A percentile compares a stretch with the other conserved stretches of the same genome.
These are phyloP conservation scores for Aquilaria sinensis DNA, from an alignment of 345 rosid genomes.

Conservation along the genomic window DNA sequence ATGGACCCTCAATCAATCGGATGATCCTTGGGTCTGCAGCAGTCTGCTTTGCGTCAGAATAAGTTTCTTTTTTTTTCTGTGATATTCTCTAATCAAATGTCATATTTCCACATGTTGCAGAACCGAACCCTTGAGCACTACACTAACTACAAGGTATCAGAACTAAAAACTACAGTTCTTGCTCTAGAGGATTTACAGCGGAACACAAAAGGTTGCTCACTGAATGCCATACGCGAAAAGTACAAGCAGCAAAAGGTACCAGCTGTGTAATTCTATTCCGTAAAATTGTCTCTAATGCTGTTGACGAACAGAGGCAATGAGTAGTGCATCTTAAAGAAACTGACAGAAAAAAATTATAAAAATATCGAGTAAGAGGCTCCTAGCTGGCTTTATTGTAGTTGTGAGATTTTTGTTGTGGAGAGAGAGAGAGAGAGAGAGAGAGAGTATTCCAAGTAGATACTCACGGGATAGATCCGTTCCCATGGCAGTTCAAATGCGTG, in stretches of 20 bases:
- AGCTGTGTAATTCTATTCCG: not conserved
- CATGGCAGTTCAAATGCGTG: conserved; percentile 71
- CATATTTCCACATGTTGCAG: conserved; percentile 28
- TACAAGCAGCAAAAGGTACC: conserved; percentile 73
- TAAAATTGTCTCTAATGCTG: no score
- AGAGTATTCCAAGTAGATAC: no score
- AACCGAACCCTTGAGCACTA: conserved; percentile 87
- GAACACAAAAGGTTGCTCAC: conserved; percentile 50
- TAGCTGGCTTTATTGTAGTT: not conserved
- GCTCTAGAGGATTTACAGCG: conserved; percentile 78
- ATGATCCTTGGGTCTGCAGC: conserved; percentile 84
- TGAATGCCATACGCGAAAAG: conserved; percentile 66
- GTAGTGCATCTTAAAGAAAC: no score
- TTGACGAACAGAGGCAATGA: no score
- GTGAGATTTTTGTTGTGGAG: not conserved
- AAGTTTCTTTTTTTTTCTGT: conserved; percentile 1
- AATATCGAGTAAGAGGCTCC: no score
- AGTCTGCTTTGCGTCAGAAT: conserved; percentile 1
- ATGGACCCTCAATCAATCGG: conserved; percentile 81
- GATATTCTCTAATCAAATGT: conserved; percentile 8
- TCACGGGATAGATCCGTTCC: not conserved
- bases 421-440: no score
- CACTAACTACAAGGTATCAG: conserved; percentile 52
- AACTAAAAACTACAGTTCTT: conserved; percentile 59
- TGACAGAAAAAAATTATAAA: no score